Conservation (phyloP, 805 yeast genomes). For the Saturnispora silvae region DNA sequence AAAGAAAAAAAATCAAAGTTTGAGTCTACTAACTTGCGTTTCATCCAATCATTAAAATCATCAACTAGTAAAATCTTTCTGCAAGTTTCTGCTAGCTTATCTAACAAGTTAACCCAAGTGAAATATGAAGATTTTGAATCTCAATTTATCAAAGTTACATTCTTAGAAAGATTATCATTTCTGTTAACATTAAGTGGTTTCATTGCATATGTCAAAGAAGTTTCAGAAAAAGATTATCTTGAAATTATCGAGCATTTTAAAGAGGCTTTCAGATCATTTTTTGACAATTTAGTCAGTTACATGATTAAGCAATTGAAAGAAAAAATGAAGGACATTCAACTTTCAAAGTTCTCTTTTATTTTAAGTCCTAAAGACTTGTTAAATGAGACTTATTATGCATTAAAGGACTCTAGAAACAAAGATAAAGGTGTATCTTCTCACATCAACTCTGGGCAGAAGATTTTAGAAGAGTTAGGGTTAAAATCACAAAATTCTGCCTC, state of each 20-base stretch:
- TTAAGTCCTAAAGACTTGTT: conserved; percentile 17
- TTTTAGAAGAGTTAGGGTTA: conserved; percentile 22
- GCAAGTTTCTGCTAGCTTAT: conserved; percentile 21
- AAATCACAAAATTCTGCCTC: not conserved
- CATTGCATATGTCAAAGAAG: conserved; percentile 47
- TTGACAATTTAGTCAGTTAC: conserved; percentile 19
- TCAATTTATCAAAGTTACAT: conserved; percentile 9
- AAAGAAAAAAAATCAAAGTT: conserved; percentile 53
- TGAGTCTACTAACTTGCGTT: conserved; percentile 42
- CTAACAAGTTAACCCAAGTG: conserved; percentile 21
- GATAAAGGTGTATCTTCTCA: conserved; percentile 7
- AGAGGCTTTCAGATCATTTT: conserved; percentile 21
- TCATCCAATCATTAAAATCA: conserved; percentile 35
- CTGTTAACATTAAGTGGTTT: conserved; percentile 38
- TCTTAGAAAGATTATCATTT: conserved; percentile 26
- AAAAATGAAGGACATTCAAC: conserved; percentile 1
- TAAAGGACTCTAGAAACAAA: conserved; percentile 8
- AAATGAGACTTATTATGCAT: conserved; percentile 8
- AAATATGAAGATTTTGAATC: conserved; percentile 8
- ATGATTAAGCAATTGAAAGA: conserved; percentile 14
- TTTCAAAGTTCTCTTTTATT: conserved; percentile 15
- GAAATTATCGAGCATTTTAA: conserved; percentile 32
- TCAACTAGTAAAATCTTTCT: conserved; percentile 18
- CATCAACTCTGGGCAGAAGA: conserved; percentile 8
- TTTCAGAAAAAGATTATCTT: conserved; percentile 37